phyloP scores from a whole-genome alignment of 352 stramenopile species.

The Phytophthora meadii region DNA sequence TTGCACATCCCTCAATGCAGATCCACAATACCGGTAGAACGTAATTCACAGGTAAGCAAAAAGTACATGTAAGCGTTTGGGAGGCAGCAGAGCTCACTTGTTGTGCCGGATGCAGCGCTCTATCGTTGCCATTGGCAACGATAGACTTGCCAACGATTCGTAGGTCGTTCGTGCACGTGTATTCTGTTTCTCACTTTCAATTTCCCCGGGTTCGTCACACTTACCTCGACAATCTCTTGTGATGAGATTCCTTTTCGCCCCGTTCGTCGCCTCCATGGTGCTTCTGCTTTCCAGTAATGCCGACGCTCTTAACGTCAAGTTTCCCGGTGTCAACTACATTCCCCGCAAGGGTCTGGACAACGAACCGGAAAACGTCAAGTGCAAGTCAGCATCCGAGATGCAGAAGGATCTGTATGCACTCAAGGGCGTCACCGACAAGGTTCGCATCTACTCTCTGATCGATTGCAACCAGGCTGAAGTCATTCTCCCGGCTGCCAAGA shows the following conservation, averaged over 20 bases:
- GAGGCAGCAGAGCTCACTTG: neutral
- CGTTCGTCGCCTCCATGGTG: slow-evolving; percentile 21
- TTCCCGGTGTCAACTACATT: slow-evolving; percentile 85
- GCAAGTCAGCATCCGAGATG: slow-evolving; percentile 57
- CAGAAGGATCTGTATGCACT: slow-evolving; percentile 61
- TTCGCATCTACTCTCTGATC: slow-evolving; percentile 75
- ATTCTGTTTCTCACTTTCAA: neutral
- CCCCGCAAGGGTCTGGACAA: slow-evolving; percentile 64
- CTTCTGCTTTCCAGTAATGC: slow-evolving; percentile 14
- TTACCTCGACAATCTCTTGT: neutral
- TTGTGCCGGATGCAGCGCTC: neutral
- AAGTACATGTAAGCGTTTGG: neutral
- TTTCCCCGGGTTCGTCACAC: neutral
- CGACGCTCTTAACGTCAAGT: slow-evolving; percentile 56
- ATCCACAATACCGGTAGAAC: too few species aligned
- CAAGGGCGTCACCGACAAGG: slow-evolving; percentile 50
- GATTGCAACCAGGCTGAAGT: slow-evolving; percentile 59
- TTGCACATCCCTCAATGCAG: too few species aligned
- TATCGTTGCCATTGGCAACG: too few species aligned
- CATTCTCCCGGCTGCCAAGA: slow-evolving; percentile 55
- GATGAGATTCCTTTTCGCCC: slow-evolving; percentile 43
- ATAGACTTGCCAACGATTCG: neutral
- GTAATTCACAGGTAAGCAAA: too few species aligned
- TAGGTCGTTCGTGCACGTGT: neutral
- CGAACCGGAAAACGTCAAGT: slow-evolving; percentile 41